Conservation (phyloP, 2,329 filamentous ascomycete genomes). For the Pyrenophora graminea region DNA sequence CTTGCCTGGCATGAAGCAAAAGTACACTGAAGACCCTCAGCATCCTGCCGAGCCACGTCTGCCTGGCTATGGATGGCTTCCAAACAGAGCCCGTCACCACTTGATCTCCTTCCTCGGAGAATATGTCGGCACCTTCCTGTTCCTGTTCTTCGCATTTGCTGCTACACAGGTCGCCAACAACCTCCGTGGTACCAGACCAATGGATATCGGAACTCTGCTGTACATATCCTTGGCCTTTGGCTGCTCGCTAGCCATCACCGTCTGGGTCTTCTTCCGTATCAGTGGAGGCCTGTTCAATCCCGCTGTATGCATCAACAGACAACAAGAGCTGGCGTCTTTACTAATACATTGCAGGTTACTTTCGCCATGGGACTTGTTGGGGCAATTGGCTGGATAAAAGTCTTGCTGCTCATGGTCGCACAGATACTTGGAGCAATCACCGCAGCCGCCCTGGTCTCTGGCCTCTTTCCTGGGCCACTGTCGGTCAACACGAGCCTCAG, state of each 20-base stretch:
- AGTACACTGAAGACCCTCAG: constrained; percentile 39
- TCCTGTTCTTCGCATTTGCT: constrained; percentile 48
- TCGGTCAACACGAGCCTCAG: constrained; percentile 53
- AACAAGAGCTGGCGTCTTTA: fast-evolving
- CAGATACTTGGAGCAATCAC: constrained; percentile 53
- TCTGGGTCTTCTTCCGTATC: constrained; percentile 49
- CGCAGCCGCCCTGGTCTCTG: constrained; percentile 51
- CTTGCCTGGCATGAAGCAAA: constrained; percentile 46
- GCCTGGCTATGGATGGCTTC: constrained; percentile 49
- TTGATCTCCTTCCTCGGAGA: constrained; percentile 53
- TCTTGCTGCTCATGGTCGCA: constrained; percentile 49
- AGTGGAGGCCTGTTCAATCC: constrained; percentile 48
- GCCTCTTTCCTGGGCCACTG: constrained; percentile 52
- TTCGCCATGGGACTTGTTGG: constrained; percentile 55
- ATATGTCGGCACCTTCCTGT: constrained; percentile 47
- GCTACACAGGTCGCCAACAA: constrained; percentile 47
- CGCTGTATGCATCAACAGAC: constrained; percentile 35
- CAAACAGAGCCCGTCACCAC: constrained; percentile 50
- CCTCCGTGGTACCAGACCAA: constrained; percentile 25
- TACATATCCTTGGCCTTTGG: constrained; percentile 46
- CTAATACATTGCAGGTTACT: constrained; percentile 47
- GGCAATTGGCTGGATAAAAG: constrained; percentile 52
- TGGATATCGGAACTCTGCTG: constrained; percentile 34
- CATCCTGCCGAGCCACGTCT: constrained; percentile 46
- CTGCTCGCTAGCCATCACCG: constrained; percentile 46